Percentiles rank a stretch among this genome's conserved stretches.
Conservation (phyloP, 305 asterid genomes). For the Solanum hybrid region DNA sequence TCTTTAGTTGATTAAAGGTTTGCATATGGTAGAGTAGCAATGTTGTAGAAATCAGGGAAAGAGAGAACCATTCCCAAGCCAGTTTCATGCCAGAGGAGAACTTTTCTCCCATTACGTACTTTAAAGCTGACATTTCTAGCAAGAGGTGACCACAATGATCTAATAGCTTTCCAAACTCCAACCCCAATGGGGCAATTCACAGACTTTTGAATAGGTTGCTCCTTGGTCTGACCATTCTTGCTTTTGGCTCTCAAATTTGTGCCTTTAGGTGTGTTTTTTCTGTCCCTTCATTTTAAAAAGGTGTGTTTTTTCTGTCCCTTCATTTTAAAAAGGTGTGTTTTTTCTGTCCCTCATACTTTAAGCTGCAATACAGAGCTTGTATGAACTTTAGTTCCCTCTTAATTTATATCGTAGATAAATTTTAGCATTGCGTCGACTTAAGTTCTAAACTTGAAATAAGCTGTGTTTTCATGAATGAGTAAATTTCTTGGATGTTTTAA, state of each 20-base stretch:
- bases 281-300: background rate
- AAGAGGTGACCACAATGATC: background rate
- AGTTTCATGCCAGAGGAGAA: background rate
- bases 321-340: background rate
- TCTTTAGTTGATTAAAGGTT: background rate
- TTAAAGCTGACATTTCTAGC: background rate
- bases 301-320: background rate
- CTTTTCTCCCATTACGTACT: background rate
- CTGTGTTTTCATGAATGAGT: background rate
- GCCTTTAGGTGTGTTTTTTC: background rate
- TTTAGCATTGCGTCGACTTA: background rate
- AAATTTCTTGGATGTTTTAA: background rate
- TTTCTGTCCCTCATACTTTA: background rate
- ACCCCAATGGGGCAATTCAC: background rate
- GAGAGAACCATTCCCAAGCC: background rate
- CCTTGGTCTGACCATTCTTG: conserved; percentile 1
- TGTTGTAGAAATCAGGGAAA: background rate
- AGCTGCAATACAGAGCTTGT: background rate
- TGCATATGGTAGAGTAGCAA: background rate
- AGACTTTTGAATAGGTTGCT: background rate
- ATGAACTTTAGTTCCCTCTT: background rate
- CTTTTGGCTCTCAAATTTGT: conserved; percentile 4
- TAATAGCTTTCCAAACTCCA: background rate
- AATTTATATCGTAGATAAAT: background rate
- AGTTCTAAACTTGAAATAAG: background rate